A percentile compares a stretch with the other conserved stretches of the same genome.
phyloP scores from a whole-genome alignment of 768 basidiomycete genomes.

The Tricholoma hemisulphureum region DNA sequence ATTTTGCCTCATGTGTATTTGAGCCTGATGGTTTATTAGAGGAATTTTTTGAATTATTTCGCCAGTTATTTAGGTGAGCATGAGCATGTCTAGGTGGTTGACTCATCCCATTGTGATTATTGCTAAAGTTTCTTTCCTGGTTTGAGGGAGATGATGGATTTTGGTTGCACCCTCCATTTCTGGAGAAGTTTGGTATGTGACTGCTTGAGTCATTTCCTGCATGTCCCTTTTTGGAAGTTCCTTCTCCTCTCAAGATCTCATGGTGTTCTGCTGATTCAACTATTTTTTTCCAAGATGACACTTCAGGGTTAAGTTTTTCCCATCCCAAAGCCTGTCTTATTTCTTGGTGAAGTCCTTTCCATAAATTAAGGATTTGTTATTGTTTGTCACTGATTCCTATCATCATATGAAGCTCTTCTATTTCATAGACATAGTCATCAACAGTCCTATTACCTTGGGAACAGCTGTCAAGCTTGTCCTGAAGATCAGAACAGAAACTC shows the following conservation, averaged over 20 bases:
- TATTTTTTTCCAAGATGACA: background rate
- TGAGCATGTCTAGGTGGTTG: background rate
- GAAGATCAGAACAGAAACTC: background rate
- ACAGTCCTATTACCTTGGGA: slow-evolving; percentile 4
- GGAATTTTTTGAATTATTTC: too few species aligned
- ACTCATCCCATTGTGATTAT: background rate
- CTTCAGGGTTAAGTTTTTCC: background rate
- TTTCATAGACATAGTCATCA: background rate
- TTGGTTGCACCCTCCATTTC: background rate
- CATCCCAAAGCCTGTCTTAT: background rate
- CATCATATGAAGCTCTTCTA: slow-evolving; percentile 2
- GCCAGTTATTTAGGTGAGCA: background rate
- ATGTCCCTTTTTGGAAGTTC: background rate
- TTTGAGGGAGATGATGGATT: background rate
- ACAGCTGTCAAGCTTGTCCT: background rate
- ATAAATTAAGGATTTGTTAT: background rate
- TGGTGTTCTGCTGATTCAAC: background rate
- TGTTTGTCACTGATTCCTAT: slow-evolving; percentile 1
- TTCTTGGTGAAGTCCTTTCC: background rate
- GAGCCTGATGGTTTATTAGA: background rate
- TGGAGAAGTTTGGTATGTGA: background rate
- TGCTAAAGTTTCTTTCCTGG: background rate
- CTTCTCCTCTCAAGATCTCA: background rate
- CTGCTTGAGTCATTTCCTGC: background rate
- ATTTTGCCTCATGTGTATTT: background rate